Evolutionary conservation across 139 green algal species (phyloP).

Genomic region (Chlorella sp.): DNA sequence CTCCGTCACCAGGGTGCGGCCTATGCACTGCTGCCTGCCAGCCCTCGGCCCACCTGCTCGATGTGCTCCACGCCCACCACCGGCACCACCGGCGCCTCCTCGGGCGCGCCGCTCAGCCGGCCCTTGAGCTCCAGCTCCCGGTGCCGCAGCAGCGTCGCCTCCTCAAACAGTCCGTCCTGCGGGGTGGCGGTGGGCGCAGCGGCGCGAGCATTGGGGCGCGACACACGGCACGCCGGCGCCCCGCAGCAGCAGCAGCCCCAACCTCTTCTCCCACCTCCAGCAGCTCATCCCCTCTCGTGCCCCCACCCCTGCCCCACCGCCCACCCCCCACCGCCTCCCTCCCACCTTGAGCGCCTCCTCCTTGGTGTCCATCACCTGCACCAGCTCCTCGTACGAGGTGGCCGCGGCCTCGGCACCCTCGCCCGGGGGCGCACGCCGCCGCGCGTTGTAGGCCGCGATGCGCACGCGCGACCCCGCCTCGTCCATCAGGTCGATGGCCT

Average conservation of each 20-base stretch:
- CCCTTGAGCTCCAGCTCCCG: conserved; percentile 62
- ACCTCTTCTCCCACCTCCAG: neutral
- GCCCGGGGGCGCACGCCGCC: conserved; percentile 4
- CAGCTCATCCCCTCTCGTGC: neutral
- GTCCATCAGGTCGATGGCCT: conserved; percentile 97
- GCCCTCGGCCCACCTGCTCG: conserved; percentile 50
- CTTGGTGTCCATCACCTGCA: conserved; percentile 81
- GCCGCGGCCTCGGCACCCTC: conserved; percentile 9
- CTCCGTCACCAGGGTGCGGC: too few species aligned
- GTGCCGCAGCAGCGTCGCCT: conserved; percentile 78
- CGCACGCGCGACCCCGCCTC: conserved; percentile 89
- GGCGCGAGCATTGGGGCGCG: neutral
- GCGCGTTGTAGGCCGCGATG: conserved; percentile 76
- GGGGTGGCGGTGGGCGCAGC: neutral
- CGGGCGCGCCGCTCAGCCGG: conserved; percentile 14
- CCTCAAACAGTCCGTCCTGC: conserved; percentile 81
- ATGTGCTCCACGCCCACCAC: conserved; percentile 89
- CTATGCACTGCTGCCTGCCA: too few species aligned
- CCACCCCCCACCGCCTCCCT: neutral
- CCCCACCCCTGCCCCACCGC: neutral
- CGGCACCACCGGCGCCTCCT: conserved; percentile 47
- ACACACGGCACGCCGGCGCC: neutral
- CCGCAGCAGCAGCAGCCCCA: neutral
- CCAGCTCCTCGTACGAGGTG: conserved; percentile 42
- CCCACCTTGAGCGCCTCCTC: conserved; percentile 51